A percentile compares a stretch with the other conserved stretches of the same genome.
Evolutionary conservation across 306 rosid species (phyloP).

Genomic region (Myrica gale): DNA sequence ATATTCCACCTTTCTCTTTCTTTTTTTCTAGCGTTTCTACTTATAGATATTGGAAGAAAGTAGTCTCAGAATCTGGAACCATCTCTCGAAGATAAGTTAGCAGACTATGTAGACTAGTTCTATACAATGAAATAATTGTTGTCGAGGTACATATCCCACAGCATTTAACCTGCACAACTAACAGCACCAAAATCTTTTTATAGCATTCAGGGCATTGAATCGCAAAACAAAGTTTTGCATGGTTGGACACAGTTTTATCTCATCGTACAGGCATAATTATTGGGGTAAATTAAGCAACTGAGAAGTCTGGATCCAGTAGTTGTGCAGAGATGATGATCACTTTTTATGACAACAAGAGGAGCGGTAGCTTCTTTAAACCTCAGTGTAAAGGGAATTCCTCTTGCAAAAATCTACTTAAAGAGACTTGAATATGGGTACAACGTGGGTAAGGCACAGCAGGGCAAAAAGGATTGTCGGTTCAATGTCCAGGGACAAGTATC

Average conservation of each 20-base stretch:
- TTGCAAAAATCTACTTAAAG: background rate
- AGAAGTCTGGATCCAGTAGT: constrained; percentile 5
- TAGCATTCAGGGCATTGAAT: background rate
- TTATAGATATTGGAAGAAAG: background rate
- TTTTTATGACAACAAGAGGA: background rate
- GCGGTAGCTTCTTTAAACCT: too few relatives aligned
- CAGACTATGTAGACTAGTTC: background rate
- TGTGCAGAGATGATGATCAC: constrained; percentile 8
- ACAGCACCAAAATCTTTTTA: background rate
- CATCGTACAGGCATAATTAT: background rate
- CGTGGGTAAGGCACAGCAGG: background rate
- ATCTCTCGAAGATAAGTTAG: background rate
- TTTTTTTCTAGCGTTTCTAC: background rate
- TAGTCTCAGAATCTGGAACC: background rate
- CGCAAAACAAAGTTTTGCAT: background rate
- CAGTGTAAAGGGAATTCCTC: background rate
- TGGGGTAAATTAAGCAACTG: background rate
- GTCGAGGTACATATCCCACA: background rate
- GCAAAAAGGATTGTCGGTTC: background rate
- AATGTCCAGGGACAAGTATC: background rate
- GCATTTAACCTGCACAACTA: background rate
- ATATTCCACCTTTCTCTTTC: background rate
- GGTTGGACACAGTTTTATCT: background rate
- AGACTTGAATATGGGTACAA: background rate
- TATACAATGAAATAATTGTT: background rate